Evolutionary conservation across 257 asterid genomes (phyloP).

Genomic region (Solanum megistacrolobum): DNA sequence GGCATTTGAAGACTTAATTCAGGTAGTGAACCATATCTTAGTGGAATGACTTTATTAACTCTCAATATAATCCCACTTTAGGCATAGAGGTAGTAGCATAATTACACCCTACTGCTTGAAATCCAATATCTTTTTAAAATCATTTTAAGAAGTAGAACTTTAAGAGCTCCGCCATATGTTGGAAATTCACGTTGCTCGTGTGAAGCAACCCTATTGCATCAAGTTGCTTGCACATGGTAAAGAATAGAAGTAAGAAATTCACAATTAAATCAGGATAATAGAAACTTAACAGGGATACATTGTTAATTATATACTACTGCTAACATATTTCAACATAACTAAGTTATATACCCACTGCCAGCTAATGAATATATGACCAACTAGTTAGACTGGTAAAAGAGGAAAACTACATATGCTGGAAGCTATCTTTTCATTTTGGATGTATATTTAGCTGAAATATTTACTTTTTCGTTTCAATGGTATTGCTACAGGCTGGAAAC

Average conservation of each 20-base stretch:
- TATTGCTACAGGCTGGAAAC: constrained; percentile 55
- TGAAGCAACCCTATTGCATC: neutral
- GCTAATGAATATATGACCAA: neutral
- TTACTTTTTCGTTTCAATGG: neutral
- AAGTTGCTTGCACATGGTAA: neutral
- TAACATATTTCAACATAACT: neutral
- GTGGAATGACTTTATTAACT: neutral
- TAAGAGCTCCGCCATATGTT: neutral
- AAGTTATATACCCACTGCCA: neutral
- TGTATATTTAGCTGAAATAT: neutral
- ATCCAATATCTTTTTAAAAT: neutral
- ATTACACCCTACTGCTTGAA: neutral
- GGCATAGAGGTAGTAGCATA: neutral
- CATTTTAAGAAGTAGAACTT: neutral
- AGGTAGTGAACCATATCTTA: constrained; percentile 27
- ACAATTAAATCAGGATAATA: neutral
- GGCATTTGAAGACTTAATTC: constrained; percentile 75
- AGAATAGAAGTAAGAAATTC: neutral
- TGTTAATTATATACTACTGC: neutral
- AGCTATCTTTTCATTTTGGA: neutral
- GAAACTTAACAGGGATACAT: neutral
- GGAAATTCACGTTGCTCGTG: neutral
- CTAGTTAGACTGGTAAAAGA: neutral
- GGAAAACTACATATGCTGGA: neutral
- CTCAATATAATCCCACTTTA: neutral